Evolutionary conservation across 1,139 yeast genomes (phyloP), one percentile per base, ranked within the genome.

Genomic region (Magnusiomyces tetraspermus): DNA sequence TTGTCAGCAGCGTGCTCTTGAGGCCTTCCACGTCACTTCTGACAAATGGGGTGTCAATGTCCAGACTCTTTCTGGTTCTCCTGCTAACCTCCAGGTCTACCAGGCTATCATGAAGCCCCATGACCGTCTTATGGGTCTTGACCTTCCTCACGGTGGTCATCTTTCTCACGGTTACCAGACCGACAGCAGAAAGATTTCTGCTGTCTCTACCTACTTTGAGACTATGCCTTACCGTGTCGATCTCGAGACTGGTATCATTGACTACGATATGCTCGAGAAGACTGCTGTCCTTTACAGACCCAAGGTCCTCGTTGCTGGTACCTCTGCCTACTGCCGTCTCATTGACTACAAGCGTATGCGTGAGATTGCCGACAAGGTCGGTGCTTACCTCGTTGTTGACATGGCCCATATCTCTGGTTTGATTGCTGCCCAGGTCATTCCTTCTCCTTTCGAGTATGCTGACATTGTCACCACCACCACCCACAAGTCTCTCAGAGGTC

Each of bases 371-470:
- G 94, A 88, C 71, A 84, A 81, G 68, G 95, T 90, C 59, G 95
- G 95, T 57, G 97, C 97, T 51, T 89, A 88, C 71, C 77, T 90
- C 59, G 76, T 90, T 67, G 83, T 87, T 57, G 97, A 90, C 70
- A 90, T 90, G 97, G 97, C 97, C 49, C 97, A 90, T 69, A 90
- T 87, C 61, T 87, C 96, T 31, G 97, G 97, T 61, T 77, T 90
- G 61, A 88, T 90, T 57, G 85, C 96, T 58, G 96, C 97, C 55
- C 89, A 87, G 60, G 96, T 89, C 55, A 85, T 90, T 49, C 88
- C 84, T 53, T 84, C 95, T 49, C 97, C 97, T 57, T 90, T 90
- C 77, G 92, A 88, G 68, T 83, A 82, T 72, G 87, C 97, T 51
- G 97, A 90, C 68, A 85, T 90, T 60, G 97, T 90, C 68, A 90